Conservation (phyloP, 2,329 filamentous ascomycete genomes). For the Aaosphaeria pasadenensis region DNA sequence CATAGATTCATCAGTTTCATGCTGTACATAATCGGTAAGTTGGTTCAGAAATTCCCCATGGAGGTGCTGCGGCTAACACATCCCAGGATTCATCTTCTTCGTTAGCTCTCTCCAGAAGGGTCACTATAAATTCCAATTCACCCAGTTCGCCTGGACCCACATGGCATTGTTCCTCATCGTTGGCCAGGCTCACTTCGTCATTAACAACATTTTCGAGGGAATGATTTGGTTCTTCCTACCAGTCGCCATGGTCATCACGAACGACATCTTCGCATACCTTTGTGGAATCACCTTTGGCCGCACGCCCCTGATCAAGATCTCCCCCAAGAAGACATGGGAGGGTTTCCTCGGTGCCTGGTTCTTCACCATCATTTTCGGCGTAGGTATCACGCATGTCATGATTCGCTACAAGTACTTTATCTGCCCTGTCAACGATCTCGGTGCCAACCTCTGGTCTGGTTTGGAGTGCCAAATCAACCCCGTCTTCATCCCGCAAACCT, state of each 20-base stretch:
- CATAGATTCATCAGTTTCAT: constrained; percentile 98
- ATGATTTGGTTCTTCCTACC: constrained; percentile 99
- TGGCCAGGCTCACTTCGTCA: constrained; percentile 97
- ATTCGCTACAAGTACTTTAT: constrained; percentile 96
- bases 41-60: neutral
- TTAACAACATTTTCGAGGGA: constrained; percentile 99
- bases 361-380: constrained; percentile 85
- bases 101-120: constrained; percentile 91
- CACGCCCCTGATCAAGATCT: constrained; percentile 95
- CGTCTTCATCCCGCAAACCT: constrained; percentile 77
- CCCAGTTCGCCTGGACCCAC: constrained; percentile 98
- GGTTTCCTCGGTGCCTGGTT: constrained; percentile 96
- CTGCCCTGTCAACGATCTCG: constrained; percentile 94
- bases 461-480: constrained; percentile 89
- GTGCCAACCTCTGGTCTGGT: constrained; percentile 87
- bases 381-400: constrained; percentile 77
- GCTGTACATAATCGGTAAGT: constrained; percentile 91
- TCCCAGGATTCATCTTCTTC: constrained; percentile 91
- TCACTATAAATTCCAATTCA: constrained; percentile 98
- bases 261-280: constrained; percentile 97
- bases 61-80: constrained; percentile 18
- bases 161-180: constrained; percentile 99
- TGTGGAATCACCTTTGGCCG: constrained; percentile 96
- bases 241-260: constrained; percentile 91
- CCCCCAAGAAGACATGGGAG: constrained; percentile 98